Evolutionary conservation across 1,284 basidiomycete species (phyloP).

Genomic region (Ganoderma resinaceum): DNA sequence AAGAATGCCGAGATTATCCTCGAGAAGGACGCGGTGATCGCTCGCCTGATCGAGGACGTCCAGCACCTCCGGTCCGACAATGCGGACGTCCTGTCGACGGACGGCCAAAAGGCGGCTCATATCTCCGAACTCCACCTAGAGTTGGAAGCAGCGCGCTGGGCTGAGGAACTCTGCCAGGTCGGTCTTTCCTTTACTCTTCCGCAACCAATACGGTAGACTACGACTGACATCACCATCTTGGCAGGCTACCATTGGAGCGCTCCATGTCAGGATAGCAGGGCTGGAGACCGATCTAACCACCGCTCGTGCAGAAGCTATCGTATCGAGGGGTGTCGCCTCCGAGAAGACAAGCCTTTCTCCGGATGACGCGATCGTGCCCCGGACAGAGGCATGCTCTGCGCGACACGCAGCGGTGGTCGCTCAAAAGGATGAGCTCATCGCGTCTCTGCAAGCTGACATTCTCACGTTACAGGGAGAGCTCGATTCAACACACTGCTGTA

Average conservation of each 20-base stretch:
- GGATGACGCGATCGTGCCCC: neutral
- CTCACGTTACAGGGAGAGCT: neutral
- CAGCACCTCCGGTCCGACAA: neutral
- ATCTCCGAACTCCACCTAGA: neutral
- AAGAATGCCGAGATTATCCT: no score
- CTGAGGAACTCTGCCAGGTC: neutral
- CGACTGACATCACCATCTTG: neutral
- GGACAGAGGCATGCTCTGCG: neutral
- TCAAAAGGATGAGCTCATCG: neutral
- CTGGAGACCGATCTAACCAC: neutral
- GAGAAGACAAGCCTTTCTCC: neutral
- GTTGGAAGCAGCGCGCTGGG: neutral
- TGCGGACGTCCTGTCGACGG: no score
- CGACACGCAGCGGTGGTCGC: neutral
- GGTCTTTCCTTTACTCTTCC: neutral
- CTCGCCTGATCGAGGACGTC: neutral
- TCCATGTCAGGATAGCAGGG: neutral
- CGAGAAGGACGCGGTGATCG: neutral
- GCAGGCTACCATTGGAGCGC: neutral
- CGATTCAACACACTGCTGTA: neutral
- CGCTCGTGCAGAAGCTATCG: neutral
- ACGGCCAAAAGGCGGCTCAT: neutral
- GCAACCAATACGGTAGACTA: neutral
- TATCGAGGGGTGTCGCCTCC: no score
- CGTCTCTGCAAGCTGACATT: neutral